A percentile compares a stretch with the other conserved stretches of the same genome.
phyloP scores from a whole-genome alignment of 1,139 yeast species.

The Yamadazyma friedrichii region DNA sequence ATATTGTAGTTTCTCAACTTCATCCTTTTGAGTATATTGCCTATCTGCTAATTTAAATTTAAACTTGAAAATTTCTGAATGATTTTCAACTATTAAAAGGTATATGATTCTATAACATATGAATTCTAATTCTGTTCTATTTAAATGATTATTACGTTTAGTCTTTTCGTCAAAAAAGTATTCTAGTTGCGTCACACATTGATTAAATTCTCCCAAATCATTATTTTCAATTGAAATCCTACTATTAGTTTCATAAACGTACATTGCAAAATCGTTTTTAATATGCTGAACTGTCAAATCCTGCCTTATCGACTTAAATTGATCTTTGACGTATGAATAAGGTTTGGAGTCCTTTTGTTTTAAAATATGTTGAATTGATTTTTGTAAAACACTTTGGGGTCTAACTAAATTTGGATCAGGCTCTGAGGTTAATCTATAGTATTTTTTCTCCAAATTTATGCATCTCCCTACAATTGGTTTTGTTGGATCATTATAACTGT shows the following conservation, averaged over 20 bases:
- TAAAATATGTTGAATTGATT: conserved; percentile 56
- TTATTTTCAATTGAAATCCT: conserved; percentile 78
- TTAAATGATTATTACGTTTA: conserved; percentile 11
- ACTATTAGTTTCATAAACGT: conserved; percentile 85
- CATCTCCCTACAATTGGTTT: conserved; percentile 53
- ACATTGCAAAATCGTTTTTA: conserved; percentile 70
- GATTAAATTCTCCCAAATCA: conserved; percentile 93
- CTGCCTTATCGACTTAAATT: conserved; percentile 87
- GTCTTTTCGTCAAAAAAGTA: conserved; percentile 48
- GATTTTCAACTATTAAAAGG: conserved; percentile 73
- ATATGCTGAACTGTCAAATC: conserved; percentile 92
- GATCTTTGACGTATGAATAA: conserved; percentile 82
- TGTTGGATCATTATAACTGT: neutral
- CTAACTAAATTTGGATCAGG: conserved; percentile 86
- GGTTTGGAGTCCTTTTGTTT: conserved; percentile 45
- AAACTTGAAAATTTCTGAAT: conserved; percentile 43
- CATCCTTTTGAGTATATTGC: conserved; percentile 19
- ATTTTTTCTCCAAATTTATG: conserved; percentile 67
- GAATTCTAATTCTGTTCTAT: conserved; percentile 54
- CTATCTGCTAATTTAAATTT: conserved; percentile 19
- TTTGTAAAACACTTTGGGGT: conserved; percentile 61
- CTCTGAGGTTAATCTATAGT: conserved; percentile 82
- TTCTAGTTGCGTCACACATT: conserved; percentile 82
- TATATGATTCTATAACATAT: conserved; percentile 75
- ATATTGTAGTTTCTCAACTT: conserved; percentile 19